Evolutionary conservation across 2,329 filamentous ascomycete species (phyloP), one percentile per base, ranked within the genome.

Genomic region (Chrysoporthe austroafricana): DNA sequence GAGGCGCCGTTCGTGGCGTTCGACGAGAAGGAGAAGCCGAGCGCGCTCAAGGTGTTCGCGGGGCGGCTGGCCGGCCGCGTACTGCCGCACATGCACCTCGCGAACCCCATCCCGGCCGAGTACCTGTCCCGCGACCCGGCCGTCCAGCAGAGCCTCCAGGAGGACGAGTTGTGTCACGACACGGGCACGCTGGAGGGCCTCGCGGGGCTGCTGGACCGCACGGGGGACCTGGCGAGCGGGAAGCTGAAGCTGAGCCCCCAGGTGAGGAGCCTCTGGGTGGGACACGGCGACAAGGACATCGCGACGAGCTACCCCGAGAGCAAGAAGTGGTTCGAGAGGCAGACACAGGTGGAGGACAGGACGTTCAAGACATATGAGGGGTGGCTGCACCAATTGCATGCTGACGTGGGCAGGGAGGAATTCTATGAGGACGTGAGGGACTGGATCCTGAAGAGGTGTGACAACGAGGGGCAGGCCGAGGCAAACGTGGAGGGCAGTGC

Each of bases 111-210:
- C 34, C 85, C 90, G 58, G 78, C 86, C 1, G 84, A 85, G 69
- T 83, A 90, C 70, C 76, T 97, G 65, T 89, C 85, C 46, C 87
- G 93, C 34, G 91, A 95, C 77, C 81, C 85, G 34, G 86, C 80
- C 32, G 86, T 92, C 2, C 84, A 86, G 64, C 81, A 86, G 73
- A 84, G 82, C 36, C 85, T 92, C 71, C 80, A 81, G 2, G 84
- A 86, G 42, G 94, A 97, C 78, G 75, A 83, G 62, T 82, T 97
- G 63, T 88, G 90, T 77, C 94, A 97, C 79, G 86, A 95, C 77
- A 95, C 89, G 2, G 94, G 93, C 46, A 97, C 94, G 7, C 83
- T 97, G n/a, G 90, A 94, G 77, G 92, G 92, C 0, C 77, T 97
- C 44, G 86, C 91, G 0, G 90, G 87, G 0, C 85, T 97, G 85